phyloP scores from a whole-genome alignment of 176 grass and related monocot species.

The Rhynchospora breviuscula region DNA sequence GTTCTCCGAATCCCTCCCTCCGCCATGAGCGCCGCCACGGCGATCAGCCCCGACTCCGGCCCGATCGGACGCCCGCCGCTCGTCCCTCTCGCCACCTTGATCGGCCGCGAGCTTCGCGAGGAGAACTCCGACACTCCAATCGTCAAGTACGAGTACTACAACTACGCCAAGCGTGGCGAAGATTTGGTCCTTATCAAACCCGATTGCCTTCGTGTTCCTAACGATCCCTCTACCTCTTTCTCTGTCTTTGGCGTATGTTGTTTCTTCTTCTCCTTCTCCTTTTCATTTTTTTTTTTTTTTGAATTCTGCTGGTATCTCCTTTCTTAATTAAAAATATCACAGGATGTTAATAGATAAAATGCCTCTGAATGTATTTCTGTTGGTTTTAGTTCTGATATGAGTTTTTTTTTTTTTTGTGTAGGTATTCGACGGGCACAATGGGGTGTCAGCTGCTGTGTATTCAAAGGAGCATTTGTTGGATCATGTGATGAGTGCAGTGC shows the following conservation, averaged over 20 bases:
- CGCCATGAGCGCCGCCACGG: slow-evolving; percentile 21
- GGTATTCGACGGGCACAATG: slow-evolving; percentile 98
- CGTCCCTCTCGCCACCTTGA: slow-evolving; percentile 64
- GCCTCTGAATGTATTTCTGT: not conserved
- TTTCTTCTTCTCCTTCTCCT: not conserved
- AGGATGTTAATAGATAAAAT: not conserved
- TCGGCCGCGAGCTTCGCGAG: slow-evolving; percentile 70
- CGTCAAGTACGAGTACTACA: slow-evolving; percentile 67
- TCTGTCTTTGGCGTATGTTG: slow-evolving; percentile 81
- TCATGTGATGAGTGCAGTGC: slow-evolving; percentile 88
- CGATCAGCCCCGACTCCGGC: slow-evolving; percentile 17
- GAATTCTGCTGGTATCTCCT: not conserved
- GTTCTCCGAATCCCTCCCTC: not conserved
- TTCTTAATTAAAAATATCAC: slow-evolving; percentile 10
- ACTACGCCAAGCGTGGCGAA: slow-evolving; percentile 91
- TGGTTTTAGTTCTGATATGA: slow-evolving; percentile 19
- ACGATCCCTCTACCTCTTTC: slow-evolving; percentile 60
- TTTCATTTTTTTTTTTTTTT: not conserved
- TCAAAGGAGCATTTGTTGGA: slow-evolving; percentile 90
- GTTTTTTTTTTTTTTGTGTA: slow-evolving; percentile 17
- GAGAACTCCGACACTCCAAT: slow-evolving; percentile 59
- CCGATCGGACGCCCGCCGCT: slow-evolving; percentile 26
- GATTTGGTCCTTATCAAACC: slow-evolving; percentile 91
- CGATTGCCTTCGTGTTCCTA: slow-evolving; percentile 68
- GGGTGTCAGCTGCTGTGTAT: slow-evolving; percentile 84